Base-by-base conservation (phyloP, 768 basidiomycete genomes). In the Psilocybe cyanescens region DNA sequence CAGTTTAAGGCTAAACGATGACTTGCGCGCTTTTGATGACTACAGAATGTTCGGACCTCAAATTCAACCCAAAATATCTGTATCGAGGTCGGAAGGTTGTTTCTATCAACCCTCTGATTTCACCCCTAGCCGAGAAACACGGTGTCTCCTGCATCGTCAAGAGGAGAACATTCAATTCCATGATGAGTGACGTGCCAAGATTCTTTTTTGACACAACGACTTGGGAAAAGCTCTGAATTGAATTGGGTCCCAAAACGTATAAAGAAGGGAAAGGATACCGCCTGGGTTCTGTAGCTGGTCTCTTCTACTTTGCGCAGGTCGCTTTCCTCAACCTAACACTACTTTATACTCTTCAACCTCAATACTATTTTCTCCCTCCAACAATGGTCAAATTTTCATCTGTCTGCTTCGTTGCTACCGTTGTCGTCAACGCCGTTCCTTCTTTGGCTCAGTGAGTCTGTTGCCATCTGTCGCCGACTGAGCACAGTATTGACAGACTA, bases 231-330 rank as follows among this genome's bases (percentile, higher is more conserved):
- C 14, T 39, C 41, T 5, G 41, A 16, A 44, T n/a, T 44, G 14
- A 12, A 44, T 6, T 35, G 33, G 11, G 11, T 44, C n/a, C 14
- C n/a, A 5, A 44, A 44, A n/a, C 3, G 41, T 56, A 56, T 56
- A 56, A 56, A 56, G 30, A n/a, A 41, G 7, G 12, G 11, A 4
- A 0, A 31, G 24, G 24, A 16, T 6, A n/a, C n/a, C 7, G 2
- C 12, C 28, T 28, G 11, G 17, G 17, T 52, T 53, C 58, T 45
- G 19, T 47, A 59, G 58, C 58, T 51, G 58, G 58, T 59, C 58
- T 52, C 41, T 50, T 52, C 58, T 52, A 52, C n/a, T 39, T 39
- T 24, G 50, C 58, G 58, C 58, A 50, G 50, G 58, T 59, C 58
- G 58, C 58, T 52, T 59, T n/a, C 37, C 49, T 53, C 50, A 14